Evolutionary conservation across 345 rosid species (phyloP), one percentile per base, ranked within the genome.

Genomic region (Eucalyptus erythrocorys): DNA sequence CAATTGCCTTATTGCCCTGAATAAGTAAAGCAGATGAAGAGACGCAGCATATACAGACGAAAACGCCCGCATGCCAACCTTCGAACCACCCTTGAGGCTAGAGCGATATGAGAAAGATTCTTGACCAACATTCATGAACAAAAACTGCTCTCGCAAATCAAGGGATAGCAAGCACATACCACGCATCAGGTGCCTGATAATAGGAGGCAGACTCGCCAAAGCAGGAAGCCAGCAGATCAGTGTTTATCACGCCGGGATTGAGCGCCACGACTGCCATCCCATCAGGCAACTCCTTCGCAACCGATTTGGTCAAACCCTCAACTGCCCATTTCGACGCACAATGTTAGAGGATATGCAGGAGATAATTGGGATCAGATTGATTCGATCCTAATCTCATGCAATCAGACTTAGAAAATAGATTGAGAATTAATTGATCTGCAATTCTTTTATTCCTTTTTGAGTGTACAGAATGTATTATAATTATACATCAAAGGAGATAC

Each of bases 241-340:
- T 97, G 93, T 97, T 94, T 90, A 96, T 95, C 37, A 97, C 99
- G 10, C 99, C 99, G 2, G 98, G 99, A 91, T 95, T 97, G 88
- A 97, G 91, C 6, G 99, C 99, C 89, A 97, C 93, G 64, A 94
- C 90, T 85, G 99, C 99, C 92, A 97, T 94, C 89, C 99, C 99
- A 76, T 94, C 97, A 37, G 93, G 97, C 88, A 97, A 68, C 88
- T 97, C 99, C 91, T 97, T 95, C 21, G 99, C 99, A 86, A 97
- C 99, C 50, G 99, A 93, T 91, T 96, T 95, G 82, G 97, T 94
- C 89, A 97, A 90, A 86, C 99, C 99, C 93, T 97, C 99, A 17
- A 97, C 91, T 5, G 99, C 99, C 99, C 99, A 97, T 93, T 97
- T 97, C 4, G 99, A 97, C 50, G 99, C 99, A 92, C 99, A 97